phyloP scores from a whole-genome alignment of 495 filamentous ascomycete species.

The Annulohypoxylon bovei region DNA sequence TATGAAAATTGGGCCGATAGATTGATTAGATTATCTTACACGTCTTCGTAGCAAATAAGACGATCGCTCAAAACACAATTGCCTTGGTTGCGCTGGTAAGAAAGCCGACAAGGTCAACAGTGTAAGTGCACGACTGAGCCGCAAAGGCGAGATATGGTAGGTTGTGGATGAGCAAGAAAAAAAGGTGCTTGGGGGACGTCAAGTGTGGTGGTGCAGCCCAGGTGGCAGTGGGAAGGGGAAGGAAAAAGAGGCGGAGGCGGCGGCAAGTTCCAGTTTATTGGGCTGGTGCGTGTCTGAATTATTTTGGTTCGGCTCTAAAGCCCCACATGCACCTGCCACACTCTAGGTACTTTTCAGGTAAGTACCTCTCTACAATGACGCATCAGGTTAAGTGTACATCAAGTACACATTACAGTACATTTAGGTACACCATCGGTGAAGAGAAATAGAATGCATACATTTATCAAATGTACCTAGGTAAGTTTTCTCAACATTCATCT shows the following conservation, averaged over 20 bases:
- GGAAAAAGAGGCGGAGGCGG: conserved; percentile 43
- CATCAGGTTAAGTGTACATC: not conserved
- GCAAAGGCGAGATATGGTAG: conserved; percentile 46
- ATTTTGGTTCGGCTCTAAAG: conserved; percentile 31
- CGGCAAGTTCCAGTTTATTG: conserved; percentile 43
- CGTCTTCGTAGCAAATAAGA: not conserved
- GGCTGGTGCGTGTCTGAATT: conserved; percentile 43
- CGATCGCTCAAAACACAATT: conserved; percentile 11
- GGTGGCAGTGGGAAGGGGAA: conserved; percentile 47
- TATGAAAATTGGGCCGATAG: conserved; percentile 7
- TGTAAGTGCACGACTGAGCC: conserved; percentile 50
- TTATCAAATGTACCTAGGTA: not conserved
- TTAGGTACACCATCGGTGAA: not conserved
- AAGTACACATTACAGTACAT: not conserved
- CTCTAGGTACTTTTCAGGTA: conserved; percentile 19
- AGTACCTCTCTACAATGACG: conserved; percentile 8
- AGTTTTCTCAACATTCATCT: not conserved
- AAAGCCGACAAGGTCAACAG: conserved; percentile 33
- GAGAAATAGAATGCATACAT: not conserved
- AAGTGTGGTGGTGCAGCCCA: conserved; percentile 51
- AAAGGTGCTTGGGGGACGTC: conserved; percentile 44
- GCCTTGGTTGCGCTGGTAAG: conserved; percentile 22
- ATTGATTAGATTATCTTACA: not conserved
- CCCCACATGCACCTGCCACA: not conserved
- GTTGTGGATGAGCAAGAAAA: conserved; percentile 50